Percentiles rank a stretch among this genome's conserved stretches.
Evolutionary conservation across 495 filamentous ascomycete species (phyloP).

Genomic region (Schizothecium vesticola): DNA sequence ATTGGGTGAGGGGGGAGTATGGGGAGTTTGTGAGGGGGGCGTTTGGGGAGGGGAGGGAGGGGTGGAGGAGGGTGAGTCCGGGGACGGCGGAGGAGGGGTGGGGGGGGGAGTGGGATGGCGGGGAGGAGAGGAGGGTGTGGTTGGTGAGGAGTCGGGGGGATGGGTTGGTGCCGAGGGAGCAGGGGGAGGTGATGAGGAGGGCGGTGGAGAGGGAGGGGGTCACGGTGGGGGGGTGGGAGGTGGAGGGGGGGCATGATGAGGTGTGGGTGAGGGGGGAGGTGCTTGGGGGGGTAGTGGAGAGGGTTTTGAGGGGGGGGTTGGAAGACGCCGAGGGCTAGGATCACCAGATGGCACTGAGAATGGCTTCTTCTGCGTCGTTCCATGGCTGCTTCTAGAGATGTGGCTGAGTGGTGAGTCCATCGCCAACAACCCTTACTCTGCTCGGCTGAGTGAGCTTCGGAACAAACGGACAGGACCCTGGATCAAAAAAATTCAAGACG

Average conservation of each 20-base stretch:
- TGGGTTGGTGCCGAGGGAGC: slow-evolving; percentile 27
- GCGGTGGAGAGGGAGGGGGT: slow-evolving; percentile 13
- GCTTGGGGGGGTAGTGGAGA: slow-evolving; percentile 19
- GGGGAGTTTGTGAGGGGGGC: slow-evolving; percentile 54
- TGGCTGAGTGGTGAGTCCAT: not conserved
- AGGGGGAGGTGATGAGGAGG: slow-evolving; percentile 24
- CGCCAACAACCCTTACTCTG: no score
- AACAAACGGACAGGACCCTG: not conserved
- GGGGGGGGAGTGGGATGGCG: slow-evolving; percentile 28
- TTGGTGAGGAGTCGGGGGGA: slow-evolving; percentile 33
- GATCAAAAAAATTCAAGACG: not conserved
- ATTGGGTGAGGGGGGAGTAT: slow-evolving; percentile 50
- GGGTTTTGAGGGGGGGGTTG: slow-evolving; percentile 9
- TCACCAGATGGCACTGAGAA: not conserved
- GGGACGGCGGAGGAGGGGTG: slow-evolving; percentile 17
- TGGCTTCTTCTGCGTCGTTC: not conserved
- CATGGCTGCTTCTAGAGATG: not conserved
- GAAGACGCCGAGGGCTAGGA: not conserved
- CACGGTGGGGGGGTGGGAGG: slow-evolving; percentile 12
- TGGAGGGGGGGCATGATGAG: slow-evolving; percentile 23
- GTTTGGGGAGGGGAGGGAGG: slow-evolving; percentile 52
- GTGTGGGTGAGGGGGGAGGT: slow-evolving; percentile 21
- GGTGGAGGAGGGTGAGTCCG: slow-evolving; percentile 53
- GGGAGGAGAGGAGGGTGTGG: slow-evolving; percentile 21
- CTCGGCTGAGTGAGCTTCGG: not conserved